Conservation (phyloP, 176 grass and related monocot genomes). For the Bonia amplexicaulis region DNA sequence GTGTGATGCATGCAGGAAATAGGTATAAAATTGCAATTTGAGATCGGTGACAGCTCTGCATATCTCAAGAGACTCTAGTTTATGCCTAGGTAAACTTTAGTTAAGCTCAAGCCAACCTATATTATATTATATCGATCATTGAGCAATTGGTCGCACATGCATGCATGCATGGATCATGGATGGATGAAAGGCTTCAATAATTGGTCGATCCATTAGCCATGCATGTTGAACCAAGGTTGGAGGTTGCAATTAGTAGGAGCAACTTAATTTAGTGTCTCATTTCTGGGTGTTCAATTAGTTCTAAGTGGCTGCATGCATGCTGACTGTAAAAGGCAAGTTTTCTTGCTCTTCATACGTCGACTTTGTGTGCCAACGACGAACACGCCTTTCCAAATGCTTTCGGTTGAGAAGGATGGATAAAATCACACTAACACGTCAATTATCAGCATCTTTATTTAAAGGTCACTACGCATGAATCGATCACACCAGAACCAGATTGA, state of each 20-base stretch:
- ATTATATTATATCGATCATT: neutral
- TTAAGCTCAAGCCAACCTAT: neutral
- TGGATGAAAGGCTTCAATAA: constrained; percentile 38
- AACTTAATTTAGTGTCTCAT: neutral
- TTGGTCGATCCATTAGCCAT: neutral
- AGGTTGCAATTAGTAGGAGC: neutral
- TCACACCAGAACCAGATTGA: neutral
- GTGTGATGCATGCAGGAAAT: neutral
- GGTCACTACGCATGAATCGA: neutral
- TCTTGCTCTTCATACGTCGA: neutral
- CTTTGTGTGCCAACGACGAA: neutral
- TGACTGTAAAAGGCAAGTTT: constrained; percentile 24
- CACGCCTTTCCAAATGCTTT: neutral
- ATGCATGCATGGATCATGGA: neutral
- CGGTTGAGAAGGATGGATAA: neutral
- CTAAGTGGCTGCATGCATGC: neutral
- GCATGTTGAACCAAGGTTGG: neutral
- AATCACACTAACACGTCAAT: neutral
- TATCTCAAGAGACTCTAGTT: constrained; percentile 14
- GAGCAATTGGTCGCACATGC: constrained; percentile 25
- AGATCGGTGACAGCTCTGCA: constrained; percentile 22
- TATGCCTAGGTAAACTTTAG: constrained; percentile 15
- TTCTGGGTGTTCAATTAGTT: neutral
- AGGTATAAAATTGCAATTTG: neutral
- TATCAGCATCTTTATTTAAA: neutral